Base-by-base conservation (phyloP, 2,329 filamentous ascomycete species). In the Arthrobotrys musiformis region DNA sequence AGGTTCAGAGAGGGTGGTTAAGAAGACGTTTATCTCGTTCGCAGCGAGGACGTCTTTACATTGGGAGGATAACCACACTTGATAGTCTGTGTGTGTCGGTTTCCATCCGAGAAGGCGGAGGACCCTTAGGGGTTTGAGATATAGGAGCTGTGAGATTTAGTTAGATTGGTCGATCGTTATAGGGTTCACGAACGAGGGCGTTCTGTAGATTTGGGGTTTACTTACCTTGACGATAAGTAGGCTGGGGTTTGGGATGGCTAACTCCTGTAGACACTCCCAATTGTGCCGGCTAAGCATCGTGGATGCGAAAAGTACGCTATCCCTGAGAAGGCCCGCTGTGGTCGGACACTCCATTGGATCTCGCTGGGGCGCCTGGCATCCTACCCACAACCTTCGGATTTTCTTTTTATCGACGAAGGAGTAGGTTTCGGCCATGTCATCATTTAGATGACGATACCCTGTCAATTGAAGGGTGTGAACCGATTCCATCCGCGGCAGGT, bases 361-460 rank as follows among this genome's bases (percentile, higher is more conserved):
- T 7, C 60, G 58, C 4, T 28, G 22, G 11, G 28, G n/a, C 13
- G 33, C 22, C 9, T 40, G 56, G 61, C 50, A 67, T n/a, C 64
- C 69, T 33, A 73, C 24, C 69, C 69, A 73, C 11, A 73, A 52
- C 7, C 61, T 48, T 42, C 33, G 48, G 7, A 73, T 44, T 9
- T 42, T 26, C 17, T 30, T 8, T 35, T 19, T 33, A 56, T 62
- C 63, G 0, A 37, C 58, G 8, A 40, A 54, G 2, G 50, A 35
- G 8, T 17, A 54, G 3, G 7, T 19, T 13, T 33, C 3, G 13
- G 26, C 15, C 2, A 9, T 0, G 15, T 35, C 28, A 2, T 54
- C 15, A 6, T 30, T 8, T 4, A 6, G 28, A 9, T 19, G 4
- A 15, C 24, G 13, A 8, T 61, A 58, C 1, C 28, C 26, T 17